Evolutionary conservation across 2,329 filamentous ascomycete genomes (phyloP).

Genomic region (Arachnopeziza araneosa): DNA sequence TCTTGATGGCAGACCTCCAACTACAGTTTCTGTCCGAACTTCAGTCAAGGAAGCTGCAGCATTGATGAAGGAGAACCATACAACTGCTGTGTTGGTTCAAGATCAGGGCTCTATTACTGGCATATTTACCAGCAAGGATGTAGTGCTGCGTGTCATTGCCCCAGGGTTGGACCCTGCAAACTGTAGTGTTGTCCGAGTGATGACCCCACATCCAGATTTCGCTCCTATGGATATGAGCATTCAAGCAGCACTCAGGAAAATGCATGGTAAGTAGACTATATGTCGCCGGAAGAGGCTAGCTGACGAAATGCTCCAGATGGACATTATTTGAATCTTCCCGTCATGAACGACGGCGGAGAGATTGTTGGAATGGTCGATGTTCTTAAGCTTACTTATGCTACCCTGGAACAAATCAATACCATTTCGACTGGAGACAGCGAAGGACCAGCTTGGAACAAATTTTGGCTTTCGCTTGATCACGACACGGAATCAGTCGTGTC

Average conservation of each 20-base stretch:
- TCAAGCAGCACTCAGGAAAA: slow-evolving; percentile 94
- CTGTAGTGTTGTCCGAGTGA: slow-evolving; percentile 96
- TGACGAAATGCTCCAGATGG: slow-evolving; percentile 57
- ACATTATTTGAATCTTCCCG: slow-evolving; percentile 94
- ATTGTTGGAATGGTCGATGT: slow-evolving; percentile 99
- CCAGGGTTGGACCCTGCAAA: slow-evolving; percentile 89
- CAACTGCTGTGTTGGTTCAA: slow-evolving; percentile 91
- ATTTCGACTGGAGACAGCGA: slow-evolving; percentile 87
- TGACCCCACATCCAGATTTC: slow-evolving; percentile 99
- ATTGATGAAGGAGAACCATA: slow-evolving; percentile 98
- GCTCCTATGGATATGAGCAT: slow-evolving; percentile 99
- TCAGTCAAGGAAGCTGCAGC: slow-evolving; percentile 93
- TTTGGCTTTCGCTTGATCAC: slow-evolving; percentile 89
- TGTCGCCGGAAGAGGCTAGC: slow-evolving; percentile 11
- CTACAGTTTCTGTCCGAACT: slow-evolving; percentile 90
- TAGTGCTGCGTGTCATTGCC: slow-evolving; percentile 94
- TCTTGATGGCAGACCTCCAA: slow-evolving; percentile 83
- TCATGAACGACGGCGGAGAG: slow-evolving; percentile 96
- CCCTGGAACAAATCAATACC: slow-evolving; percentile 93
- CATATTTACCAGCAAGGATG: slow-evolving; percentile 99
- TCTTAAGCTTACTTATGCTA: slow-evolving; percentile 95
- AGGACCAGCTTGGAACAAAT: slow-evolving; percentile 98
- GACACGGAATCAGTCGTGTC: slow-evolving; percentile 95
- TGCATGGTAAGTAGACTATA: slow-evolving; percentile 71
- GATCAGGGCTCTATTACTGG: slow-evolving; percentile 96